These are phyloP conservation scores for Jacaranda mimosifolia DNA, from an alignment of 257 asterid genomes.

Conservation along the genomic window DNA sequence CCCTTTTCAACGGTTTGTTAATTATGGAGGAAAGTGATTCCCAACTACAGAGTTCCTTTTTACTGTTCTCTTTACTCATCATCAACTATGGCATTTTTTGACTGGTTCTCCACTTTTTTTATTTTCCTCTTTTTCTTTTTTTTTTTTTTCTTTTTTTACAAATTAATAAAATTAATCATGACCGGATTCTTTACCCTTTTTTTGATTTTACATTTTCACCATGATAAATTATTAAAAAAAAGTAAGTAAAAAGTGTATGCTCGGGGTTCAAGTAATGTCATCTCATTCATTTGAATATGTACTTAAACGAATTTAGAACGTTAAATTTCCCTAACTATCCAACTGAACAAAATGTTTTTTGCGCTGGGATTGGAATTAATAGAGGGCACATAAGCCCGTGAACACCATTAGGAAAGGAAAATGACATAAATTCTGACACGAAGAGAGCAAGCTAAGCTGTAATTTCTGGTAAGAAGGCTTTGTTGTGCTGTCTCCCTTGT, in stretches of 20 bases:
- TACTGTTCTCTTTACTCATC: conserved; percentile 7
- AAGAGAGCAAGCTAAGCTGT: conserved; percentile 17
- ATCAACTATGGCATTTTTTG: conserved; percentile 10
- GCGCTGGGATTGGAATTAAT: too few species aligned
- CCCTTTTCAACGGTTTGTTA: conserved; percentile 38
- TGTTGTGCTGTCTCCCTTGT: conserved; percentile 23
- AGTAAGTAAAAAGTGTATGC: too few species aligned
- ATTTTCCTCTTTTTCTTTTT: neutral
- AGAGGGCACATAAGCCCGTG: conserved; percentile 28
- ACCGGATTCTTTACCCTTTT: neutral
- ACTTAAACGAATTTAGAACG: too few species aligned
- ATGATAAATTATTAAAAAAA: too few species aligned
- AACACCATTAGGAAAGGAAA: conserved; percentile 19
- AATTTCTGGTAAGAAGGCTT: conserved; percentile 31
- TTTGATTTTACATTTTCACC: too few species aligned
- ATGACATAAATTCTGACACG: conserved; percentile 38
- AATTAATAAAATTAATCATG: neutral
- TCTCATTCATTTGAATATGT: too few species aligned
- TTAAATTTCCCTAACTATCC: too few species aligned
- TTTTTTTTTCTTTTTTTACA: too few species aligned
- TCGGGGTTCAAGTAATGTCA: too few species aligned
- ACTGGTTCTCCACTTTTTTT: conserved; percentile 5
- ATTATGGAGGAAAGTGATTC: conserved; percentile 22
- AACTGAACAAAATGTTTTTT: too few species aligned
- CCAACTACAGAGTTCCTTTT: conserved; percentile 20